Percentiles rank a stretch among this genome's conserved stretches.
These are phyloP conservation scores for Hypericum perforatum DNA, from an alignment of 345 rosid species.

Conservation along the genomic window DNA sequence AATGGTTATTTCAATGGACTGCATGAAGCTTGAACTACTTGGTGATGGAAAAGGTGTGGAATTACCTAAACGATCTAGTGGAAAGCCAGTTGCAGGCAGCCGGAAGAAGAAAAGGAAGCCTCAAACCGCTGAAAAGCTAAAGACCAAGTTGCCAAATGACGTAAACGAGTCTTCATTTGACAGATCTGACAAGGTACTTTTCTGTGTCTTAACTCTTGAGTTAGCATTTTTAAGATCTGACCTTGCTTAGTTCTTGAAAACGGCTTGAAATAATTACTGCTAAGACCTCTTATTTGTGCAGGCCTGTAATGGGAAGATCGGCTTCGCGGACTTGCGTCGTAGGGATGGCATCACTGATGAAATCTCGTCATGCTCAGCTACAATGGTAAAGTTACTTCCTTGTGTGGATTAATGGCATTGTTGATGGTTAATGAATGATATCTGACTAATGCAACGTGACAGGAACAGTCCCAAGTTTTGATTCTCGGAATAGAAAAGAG, in stretches of 20 bases:
- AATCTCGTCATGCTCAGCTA: constrained; percentile 18
- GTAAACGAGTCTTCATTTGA: constrained; percentile 18
- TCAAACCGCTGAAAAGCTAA: constrained; percentile 34
- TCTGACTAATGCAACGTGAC: constrained; percentile 44
- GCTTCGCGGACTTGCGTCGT: constrained; percentile 25
- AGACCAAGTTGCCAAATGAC: constrained; percentile 19
- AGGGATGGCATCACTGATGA: constrained; percentile 28
- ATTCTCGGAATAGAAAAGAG: constrained; percentile 39
- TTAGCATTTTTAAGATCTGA: too few relatives aligned
- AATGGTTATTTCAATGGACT: constrained; percentile 60
- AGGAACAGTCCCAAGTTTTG: constrained; percentile 49
- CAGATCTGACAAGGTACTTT: constrained; percentile 42
- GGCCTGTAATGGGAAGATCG: constrained; percentile 18
- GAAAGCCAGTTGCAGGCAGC: constrained; percentile 30
- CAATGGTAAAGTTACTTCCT: constrained; percentile 30
- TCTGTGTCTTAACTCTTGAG: constrained; percentile 5
- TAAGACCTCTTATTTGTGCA: constrained; percentile 27
- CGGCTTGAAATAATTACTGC: constrained; percentile 10
- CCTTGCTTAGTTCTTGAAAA: constrained; percentile 3
- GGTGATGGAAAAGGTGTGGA: constrained; percentile 39
- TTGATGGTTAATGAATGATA: constrained; percentile 23
- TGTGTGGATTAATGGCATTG: constrained; percentile 16
- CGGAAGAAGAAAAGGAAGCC: constrained; percentile 55
- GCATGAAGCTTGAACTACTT: constrained; percentile 70
- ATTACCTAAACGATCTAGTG: constrained; percentile 45